Percentiles rank a stretch among this genome's conserved stretches.
Evolutionary conservation across 306 rosid species (phyloP).

Genomic region (Luffa acutangula): DNA sequence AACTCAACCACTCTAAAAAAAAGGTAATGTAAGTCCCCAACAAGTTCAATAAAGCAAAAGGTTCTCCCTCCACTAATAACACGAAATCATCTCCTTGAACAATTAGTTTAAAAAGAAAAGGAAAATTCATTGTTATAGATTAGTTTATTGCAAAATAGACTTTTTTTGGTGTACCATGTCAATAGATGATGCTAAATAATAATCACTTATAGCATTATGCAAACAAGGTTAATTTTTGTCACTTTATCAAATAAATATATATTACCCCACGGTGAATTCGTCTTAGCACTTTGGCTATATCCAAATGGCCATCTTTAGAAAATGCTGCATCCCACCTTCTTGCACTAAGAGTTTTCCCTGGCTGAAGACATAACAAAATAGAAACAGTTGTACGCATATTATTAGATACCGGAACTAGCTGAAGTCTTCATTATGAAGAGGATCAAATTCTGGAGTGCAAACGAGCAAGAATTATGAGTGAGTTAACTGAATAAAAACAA

Average conservation of each 20-base stretch:
- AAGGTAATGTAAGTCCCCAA: not conserved
- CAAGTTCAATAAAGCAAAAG: not conserved
- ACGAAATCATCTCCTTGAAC: not conserved
- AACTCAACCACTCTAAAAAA: not conserved
- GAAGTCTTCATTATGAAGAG: not conserved
- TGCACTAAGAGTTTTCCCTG: constrained; percentile 84
- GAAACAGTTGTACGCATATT: not conserved
- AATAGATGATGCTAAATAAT: not conserved
- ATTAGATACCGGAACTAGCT: not conserved
- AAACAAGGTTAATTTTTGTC: not conserved
- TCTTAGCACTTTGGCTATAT: constrained; percentile 74
- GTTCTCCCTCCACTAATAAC: not conserved
- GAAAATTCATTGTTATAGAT: not conserved
- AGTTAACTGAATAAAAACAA: not conserved
- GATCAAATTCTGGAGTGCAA: not conserved
- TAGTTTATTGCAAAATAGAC: not conserved
- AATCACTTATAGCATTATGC: not conserved
- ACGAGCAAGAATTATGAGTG: not conserved
- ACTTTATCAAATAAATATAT: not conserved
- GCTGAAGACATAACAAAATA: constrained; percentile 36
- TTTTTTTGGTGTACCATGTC: no score
- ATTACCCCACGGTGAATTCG: constrained; percentile 90
- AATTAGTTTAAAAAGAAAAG: not conserved
- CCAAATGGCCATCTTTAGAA: constrained; percentile 69
- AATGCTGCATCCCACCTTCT: constrained; percentile 89